Conservation (phyloP, 108 stramenopile species). For the Cyclotella sp. region DNA sequence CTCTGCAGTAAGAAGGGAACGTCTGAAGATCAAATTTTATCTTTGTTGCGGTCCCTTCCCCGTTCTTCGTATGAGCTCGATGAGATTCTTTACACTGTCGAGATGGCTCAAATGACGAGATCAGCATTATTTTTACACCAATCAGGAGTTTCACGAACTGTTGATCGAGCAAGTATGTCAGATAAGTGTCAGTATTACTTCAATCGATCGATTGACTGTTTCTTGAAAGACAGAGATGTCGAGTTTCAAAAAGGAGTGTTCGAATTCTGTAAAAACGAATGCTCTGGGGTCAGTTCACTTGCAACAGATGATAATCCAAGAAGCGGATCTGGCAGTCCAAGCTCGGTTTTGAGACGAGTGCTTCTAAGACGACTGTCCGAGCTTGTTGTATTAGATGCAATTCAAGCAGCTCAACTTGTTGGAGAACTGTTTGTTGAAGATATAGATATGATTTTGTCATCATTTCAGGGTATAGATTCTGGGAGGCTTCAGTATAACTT, state of each 20-base stretch:
- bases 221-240: constrained; percentile 67
- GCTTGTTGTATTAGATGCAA: constrained; percentile 66
- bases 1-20: constrained; percentile 50
- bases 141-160: constrained; percentile 56
- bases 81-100: constrained; percentile 63
- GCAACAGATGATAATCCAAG: constrained; percentile 15
- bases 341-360: constrained; percentile 40
- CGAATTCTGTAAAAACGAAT: constrained; percentile 76
- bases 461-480: constrained; percentile 40
- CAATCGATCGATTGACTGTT: constrained; percentile 77
- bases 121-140: constrained; percentile 78
- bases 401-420: constrained; percentile 65
- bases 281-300: constrained; percentile 46
- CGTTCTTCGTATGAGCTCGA: constrained; percentile 69
- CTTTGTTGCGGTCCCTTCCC: constrained; percentile 69
- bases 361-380: constrained; percentile 60
- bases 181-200: constrained; percentile 63
- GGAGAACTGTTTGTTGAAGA: constrained; percentile 84
- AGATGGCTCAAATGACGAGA: constrained; percentile 64
- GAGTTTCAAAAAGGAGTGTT: constrained; percentile 74
- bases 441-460: constrained; percentile 62
- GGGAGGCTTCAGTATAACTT: constrained; percentile 65
- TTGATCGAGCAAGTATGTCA: constrained; percentile 35
- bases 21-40: constrained; percentile 54
- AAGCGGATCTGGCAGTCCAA: constrained; percentile 4